A percentile compares a stretch with the other conserved stretches of the same genome.
phyloP scores from a whole-genome alignment of 1,139 yeast species.

The Suhomyces bolitotheri region DNA sequence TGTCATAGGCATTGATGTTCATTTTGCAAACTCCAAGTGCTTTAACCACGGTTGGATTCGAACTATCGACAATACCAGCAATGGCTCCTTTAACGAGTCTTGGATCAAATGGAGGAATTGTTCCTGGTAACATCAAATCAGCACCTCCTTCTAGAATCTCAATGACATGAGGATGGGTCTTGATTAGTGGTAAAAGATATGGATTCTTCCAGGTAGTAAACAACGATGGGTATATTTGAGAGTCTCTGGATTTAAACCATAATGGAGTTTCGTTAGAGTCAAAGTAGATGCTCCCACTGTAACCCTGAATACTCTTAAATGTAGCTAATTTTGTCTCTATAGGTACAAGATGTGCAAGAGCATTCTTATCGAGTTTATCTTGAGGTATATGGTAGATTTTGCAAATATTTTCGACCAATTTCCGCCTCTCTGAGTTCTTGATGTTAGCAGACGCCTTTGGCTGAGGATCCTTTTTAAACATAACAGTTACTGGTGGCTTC shows the following conservation, averaged over 20 bases:
- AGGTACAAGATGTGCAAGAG: conserved; percentile 56
- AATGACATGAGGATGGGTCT: conserved; percentile 75
- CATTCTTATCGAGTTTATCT: conserved; percentile 44
- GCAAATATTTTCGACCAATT: conserved; percentile 51
- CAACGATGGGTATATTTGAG: conserved; percentile 64
- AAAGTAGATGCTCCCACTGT: conserved; percentile 62
- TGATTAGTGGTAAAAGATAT: conserved; percentile 60
- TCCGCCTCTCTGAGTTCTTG: conserved; percentile 79
- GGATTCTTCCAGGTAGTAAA: conserved; percentile 74
- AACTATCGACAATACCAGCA: conserved; percentile 71
- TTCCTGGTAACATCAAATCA: conserved; percentile 88
- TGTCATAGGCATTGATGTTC: conserved; percentile 46
- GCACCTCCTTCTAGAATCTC: conserved; percentile 72
- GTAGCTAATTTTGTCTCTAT: conserved; percentile 63
- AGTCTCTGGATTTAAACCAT: conserved; percentile 67
- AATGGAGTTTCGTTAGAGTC: conserved; percentile 66
- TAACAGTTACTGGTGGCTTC: too few relatives aligned
- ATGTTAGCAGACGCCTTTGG: conserved; percentile 76
- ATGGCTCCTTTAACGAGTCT: conserved; percentile 48
- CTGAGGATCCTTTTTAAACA: conserved; percentile 29
- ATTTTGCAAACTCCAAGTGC: conserved; percentile 73
- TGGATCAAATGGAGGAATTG: conserved; percentile 71
- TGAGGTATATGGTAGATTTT: conserved; percentile 47
- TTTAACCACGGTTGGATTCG: conserved; percentile 61
- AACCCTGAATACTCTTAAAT: conserved; percentile 56